Percentiles rank a stretch among this genome's conserved stretches.
phyloP scores from a whole-genome alignment of 2,329 filamentous ascomycete genomes.

The Cryphonectria naterciae region DNA sequence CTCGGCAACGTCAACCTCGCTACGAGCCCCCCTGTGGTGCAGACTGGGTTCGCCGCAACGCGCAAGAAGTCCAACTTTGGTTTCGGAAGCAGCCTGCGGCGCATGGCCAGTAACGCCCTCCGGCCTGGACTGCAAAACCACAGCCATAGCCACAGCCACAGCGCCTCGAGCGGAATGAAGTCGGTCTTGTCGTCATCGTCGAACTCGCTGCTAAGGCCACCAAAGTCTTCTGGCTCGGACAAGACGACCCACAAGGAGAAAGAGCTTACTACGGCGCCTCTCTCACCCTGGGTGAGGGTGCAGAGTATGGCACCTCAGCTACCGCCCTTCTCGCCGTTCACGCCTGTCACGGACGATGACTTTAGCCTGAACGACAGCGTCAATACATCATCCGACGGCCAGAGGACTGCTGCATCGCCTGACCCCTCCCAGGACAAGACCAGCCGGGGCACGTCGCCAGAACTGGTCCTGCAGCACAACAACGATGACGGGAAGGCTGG shows the following conservation, averaged over 20 bases:
- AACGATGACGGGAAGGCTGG: constrained; percentile 5
- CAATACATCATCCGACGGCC: constrained; percentile 1
- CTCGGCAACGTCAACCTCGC: constrained; percentile 23
- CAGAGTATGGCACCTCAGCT: constrained; percentile 30
- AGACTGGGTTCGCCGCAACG: constrained; percentile 24
- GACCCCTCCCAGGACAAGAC: constrained; percentile 23
- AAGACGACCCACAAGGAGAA: constrained; percentile 18
- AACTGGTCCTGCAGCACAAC: constrained; percentile 15
- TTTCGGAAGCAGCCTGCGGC: constrained; percentile 23
- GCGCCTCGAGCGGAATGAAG: not conserved
- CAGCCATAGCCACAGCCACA: constrained; percentile 13
- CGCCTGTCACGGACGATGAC: constrained; percentile 27
- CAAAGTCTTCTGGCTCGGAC: constrained; percentile 19
- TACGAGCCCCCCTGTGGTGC: constrained; percentile 28
- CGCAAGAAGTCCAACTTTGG: constrained; percentile 29
- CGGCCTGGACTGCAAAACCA: constrained; percentile 26
- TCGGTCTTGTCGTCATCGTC: not conserved
- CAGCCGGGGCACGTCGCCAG: constrained; percentile 20
- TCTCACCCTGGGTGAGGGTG: constrained; percentile 26
- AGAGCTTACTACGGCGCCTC: constrained; percentile 14
- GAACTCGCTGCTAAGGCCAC: constrained; percentile 3
- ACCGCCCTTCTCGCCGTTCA: constrained; percentile 27
- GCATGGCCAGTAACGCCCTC: constrained; percentile 26
- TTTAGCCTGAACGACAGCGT: constrained; percentile 22
- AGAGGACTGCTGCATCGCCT: constrained; percentile 13